These are phyloP conservation scores for Thraustochytrium sp. DNA, from an alignment of 352 stramenopile genomes.

Conservation along the genomic window DNA sequence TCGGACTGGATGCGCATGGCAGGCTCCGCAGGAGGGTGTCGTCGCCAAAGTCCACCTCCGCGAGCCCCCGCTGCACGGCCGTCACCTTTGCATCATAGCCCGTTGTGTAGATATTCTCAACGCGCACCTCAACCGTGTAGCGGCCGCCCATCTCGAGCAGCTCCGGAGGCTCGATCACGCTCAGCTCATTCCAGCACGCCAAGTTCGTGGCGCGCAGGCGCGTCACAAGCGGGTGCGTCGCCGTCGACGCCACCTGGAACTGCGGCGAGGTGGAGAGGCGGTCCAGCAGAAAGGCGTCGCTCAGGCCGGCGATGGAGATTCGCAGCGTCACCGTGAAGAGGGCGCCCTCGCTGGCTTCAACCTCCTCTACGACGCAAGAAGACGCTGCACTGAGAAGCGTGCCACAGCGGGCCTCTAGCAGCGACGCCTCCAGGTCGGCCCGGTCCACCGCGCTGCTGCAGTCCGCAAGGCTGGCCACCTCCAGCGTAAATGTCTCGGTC, in stretches of 20 bases:
- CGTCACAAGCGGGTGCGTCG: background rate
- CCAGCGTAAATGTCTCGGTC: conserved; percentile 11
- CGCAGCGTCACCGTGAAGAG: conserved; percentile 1
- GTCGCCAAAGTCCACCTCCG: background rate
- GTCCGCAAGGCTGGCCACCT: background rate
- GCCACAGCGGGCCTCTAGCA: background rate
- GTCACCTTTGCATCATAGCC: background rate
- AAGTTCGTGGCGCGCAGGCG: background rate
- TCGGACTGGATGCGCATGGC: background rate
- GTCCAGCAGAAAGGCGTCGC: conserved; percentile 15
- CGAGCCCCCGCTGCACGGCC: background rate
- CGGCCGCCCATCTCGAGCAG: background rate
- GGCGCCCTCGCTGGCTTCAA: background rate
- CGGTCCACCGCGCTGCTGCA: background rate
- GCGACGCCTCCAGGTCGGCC: background rate
- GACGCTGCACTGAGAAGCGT: background rate
- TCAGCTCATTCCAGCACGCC: background rate
- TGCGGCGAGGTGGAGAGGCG: background rate
- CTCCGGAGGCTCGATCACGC: background rate
- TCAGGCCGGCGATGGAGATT: background rate
- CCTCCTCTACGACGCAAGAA: background rate
- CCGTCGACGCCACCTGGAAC: background rate
- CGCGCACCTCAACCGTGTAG: background rate
- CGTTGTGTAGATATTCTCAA: background rate
- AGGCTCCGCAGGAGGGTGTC: background rate